Evolutionary conservation across 495 filamentous ascomycete species (phyloP).

Genomic region (Neurospora sp.): DNA sequence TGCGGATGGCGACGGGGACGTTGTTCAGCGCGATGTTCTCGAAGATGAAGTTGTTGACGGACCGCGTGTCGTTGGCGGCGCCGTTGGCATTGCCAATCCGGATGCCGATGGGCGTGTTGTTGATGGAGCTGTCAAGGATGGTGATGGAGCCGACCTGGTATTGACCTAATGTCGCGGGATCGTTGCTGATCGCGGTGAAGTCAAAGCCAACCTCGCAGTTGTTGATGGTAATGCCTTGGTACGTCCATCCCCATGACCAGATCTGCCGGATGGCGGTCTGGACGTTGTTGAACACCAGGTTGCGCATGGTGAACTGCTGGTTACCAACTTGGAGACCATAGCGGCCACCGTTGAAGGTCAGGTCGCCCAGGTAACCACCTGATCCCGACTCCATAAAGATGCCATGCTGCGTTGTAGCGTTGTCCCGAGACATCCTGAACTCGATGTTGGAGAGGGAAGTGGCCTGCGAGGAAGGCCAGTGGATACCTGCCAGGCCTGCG

Average conservation of each 20-base stretch:
- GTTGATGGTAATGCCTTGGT: slow-evolving; percentile 56
- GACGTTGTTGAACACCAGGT: slow-evolving; percentile 52
- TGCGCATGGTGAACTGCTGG: slow-evolving; percentile 75
- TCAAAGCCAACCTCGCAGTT: slow-evolving; percentile 58
- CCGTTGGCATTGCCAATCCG: slow-evolving; percentile 31
- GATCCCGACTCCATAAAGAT: slow-evolving; percentile 68
- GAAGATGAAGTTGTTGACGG: slow-evolving; percentile 41
- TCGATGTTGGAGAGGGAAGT: slow-evolving; percentile 65
- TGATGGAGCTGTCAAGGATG: slow-evolving; percentile 69
- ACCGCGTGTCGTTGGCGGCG: slow-evolving; percentile 32
- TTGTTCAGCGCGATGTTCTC: slow-evolving; percentile 59
- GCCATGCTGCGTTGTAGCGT: slow-evolving; percentile 57
- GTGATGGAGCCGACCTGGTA: slow-evolving; percentile 46
- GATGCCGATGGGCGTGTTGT: slow-evolving; percentile 48
- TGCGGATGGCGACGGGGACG: slow-evolving; percentile 45
- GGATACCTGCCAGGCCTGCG: slow-evolving; percentile 52
- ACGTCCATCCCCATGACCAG: slow-evolving; percentile 50
- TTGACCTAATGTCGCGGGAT: neutral
- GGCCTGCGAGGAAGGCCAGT: slow-evolving; percentile 71
- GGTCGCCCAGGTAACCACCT: slow-evolving; percentile 63
- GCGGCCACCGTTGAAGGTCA: slow-evolving; percentile 60
- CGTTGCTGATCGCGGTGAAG: slow-evolving; percentile 26
- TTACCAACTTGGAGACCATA: slow-evolving; percentile 58
- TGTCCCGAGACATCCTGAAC: slow-evolving; percentile 50
- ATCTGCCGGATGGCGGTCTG: slow-evolving; percentile 40